Percentiles rank a stretch among this genome's conserved stretches.
Evolutionary conservation across 768 basidiomycete genomes (phyloP).

Genomic region (Lactifluus piperatus): DNA sequence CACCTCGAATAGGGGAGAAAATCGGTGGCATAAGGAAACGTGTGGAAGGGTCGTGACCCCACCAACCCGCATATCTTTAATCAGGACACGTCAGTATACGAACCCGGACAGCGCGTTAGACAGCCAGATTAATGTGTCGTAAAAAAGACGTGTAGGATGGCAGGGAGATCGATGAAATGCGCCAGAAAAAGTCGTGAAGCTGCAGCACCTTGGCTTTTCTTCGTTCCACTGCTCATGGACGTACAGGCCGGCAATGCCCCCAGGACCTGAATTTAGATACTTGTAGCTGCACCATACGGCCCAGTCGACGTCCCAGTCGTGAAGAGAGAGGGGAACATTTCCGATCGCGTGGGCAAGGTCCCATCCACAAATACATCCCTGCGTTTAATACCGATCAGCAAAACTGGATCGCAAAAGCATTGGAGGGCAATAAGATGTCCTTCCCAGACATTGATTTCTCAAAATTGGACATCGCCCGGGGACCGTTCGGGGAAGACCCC

Average conservation of each 20-base stretch:
- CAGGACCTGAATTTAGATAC: slow-evolving; percentile 94
- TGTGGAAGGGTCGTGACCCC: slow-evolving; percentile 85
- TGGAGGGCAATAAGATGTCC: slow-evolving; percentile 7
- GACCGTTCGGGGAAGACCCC: not conserved
- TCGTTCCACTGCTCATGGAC: slow-evolving; percentile 76
- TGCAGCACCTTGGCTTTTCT: slow-evolving; percentile 52
- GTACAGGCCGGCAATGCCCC: slow-evolving; percentile 93
- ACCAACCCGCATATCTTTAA: slow-evolving; percentile 87
- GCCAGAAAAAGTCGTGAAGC: not conserved
- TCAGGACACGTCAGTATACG: slow-evolving; percentile 8
- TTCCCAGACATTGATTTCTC: not conserved
- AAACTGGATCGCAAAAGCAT: slow-evolving; percentile 8
- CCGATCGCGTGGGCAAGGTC: slow-evolving; percentile 95
- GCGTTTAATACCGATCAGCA: slow-evolving; percentile 17
- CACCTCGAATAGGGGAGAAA: slow-evolving; percentile 81
- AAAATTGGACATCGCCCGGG: not conserved
- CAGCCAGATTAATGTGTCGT: not conserved
- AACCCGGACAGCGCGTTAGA: not conserved
- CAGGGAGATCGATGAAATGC: not conserved
- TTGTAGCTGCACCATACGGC: slow-evolving; percentile 99
- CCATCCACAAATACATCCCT: slow-evolving; percentile 94
- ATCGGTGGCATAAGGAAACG: slow-evolving; percentile 84
- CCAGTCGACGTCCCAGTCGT: slow-evolving; percentile 94
- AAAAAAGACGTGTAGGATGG: not conserved
- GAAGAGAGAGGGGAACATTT: slow-evolving; percentile 82